Base-by-base conservation (phyloP, 139 green algal genomes). In the Trebouxia sp. region DNA sequence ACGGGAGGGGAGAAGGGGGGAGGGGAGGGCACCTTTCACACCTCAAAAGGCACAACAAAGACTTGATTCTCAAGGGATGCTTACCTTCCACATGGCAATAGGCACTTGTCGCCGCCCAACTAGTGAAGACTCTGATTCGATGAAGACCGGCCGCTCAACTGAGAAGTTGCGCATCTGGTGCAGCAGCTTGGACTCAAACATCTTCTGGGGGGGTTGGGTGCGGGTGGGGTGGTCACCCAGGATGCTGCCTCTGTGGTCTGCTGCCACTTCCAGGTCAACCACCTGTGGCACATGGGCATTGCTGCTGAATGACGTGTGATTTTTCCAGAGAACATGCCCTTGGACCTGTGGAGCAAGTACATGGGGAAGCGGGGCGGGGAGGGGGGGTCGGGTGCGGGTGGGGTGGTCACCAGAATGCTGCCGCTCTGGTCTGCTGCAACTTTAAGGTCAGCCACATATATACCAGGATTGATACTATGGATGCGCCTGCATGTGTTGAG, bases 171-270 rank as follows among this genome's bases (percentile, higher is more conserved):
- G 69, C 69, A 77, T 77, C 41, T 77, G 69, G 41, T 51, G 41
- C 69, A 77, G 69, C 69, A 77, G 41, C 39, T 56, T 51, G 24
- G 69, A 77, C 24, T 77, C 69, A 56, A 77, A 77, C 69, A 77
- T 55, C 69, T 77, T 77, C 69, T 77, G 69, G 8, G 69, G 69
- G 35, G 69, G 69, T 41, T 77, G 69, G 28, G 39, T 39, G 26
- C 43, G 9, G 42, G 42, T 53, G 6, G 69, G 69, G 22, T 77
- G 42, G 69, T 77, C 69, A 5, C 69, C 69, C 28, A 77, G 24
- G 24, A 77, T 53, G 30, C 69, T 77, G 24, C 69, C 69, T 26
- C 43, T 55, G 24, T 77, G 69, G 24, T 77, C 69, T 17, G 69
- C 69, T 77, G 69, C 69, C 26, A 51, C 69, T 22, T 77, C 69